Base-by-base conservation (phyloP, 495 filamentous ascomycete species). In the Extremus antarcticus region DNA sequence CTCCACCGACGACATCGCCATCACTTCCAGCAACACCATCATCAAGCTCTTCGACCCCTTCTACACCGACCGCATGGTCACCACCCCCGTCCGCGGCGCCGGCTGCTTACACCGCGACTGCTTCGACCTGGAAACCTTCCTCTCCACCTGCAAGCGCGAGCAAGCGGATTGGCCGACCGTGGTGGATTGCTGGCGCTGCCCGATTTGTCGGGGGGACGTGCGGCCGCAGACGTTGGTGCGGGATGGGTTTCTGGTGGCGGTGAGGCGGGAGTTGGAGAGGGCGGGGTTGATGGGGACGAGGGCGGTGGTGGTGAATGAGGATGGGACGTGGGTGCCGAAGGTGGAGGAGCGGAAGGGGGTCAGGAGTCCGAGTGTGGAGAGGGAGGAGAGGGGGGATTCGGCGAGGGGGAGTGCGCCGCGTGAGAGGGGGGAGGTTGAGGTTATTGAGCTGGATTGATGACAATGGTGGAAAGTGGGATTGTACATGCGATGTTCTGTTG, bases 91-190 rank as follows among this genome's bases (percentile, higher is more conserved):
- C 7, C 82, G 89, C 17, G 80, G 86, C 15, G 69, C 58, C 7
- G 46, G 43, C 16, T 86, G 82, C 66, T 69, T 69, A 7, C 90
- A 96, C 65, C 69, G 80, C 35, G 87, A 95, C 67, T 94, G 87
- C 65, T 95, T 96, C 65, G 90, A 96, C 65, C 82, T 92, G 21
- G 79, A 88, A 23, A 88, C 79, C 0, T 95, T 85, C 70, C 75
- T 96, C 13, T 63, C 71, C 15, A 88, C 85, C 0, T 77, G 84
- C 0, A 77, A 68, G 64, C 69, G 66, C 56, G 71, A 65, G 53
- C 62, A 61, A 54, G 71, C 63, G 43, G 76, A 62, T 35, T 73
- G 76, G 55, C 77, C 80, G 0, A 76, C 76, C 32, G 72, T 78
- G 53, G 74, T 79, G n/a, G 87, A 92, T 49, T 77, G 81, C 51